phyloP scores from a whole-genome alignment of 2,329 filamentous ascomycete genomes.

The Verticillium longisporum region DNA sequence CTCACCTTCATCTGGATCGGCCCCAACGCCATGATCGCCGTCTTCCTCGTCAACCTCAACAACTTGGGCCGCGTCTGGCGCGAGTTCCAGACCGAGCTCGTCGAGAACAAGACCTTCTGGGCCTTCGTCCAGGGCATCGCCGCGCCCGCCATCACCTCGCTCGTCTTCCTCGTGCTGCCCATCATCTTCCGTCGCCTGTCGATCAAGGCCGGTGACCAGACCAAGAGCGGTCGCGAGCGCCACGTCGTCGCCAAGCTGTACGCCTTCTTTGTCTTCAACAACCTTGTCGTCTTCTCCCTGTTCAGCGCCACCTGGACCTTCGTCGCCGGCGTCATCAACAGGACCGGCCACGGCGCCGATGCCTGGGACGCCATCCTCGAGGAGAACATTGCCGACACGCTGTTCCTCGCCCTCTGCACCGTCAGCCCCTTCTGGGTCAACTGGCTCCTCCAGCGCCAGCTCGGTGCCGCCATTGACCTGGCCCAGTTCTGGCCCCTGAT shows the following conservation, averaged over 20 bases:
- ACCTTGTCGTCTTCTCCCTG: conserved; percentile 85
- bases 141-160: conserved; percentile 78
- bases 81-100: conserved; percentile 61
- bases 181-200: conserved; percentile 86
- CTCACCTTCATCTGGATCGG: conserved; percentile 83
- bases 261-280: conserved; percentile 96
- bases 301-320: conserved; percentile 80
- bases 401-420: conserved; percentile 70
- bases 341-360: conserved; percentile 46
- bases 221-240: conserved; percentile 85
- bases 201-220: conserved; percentile 76
- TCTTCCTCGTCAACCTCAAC: conserved; percentile 81
- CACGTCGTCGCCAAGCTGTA: conserved; percentile 90
- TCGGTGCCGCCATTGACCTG: conserved; percentile 91
- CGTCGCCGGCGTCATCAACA: conserved; percentile 55
- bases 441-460: conserved; percentile 85
- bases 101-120: conserved; percentile 62
- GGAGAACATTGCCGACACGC: conserved; percentile 52
- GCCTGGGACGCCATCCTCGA: conserved; percentile 64
- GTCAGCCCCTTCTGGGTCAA: conserved; percentile 92
- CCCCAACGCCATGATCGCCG: conserved; percentile 88
- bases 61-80: conserved; percentile 79
- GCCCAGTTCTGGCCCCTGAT: conserved; percentile 77
- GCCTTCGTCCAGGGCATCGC: conserved; percentile 86
- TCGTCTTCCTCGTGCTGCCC: conserved; percentile 81